Conservation (phyloP, 1,139 yeast genomes). For the Pichia sp. region DNA sequence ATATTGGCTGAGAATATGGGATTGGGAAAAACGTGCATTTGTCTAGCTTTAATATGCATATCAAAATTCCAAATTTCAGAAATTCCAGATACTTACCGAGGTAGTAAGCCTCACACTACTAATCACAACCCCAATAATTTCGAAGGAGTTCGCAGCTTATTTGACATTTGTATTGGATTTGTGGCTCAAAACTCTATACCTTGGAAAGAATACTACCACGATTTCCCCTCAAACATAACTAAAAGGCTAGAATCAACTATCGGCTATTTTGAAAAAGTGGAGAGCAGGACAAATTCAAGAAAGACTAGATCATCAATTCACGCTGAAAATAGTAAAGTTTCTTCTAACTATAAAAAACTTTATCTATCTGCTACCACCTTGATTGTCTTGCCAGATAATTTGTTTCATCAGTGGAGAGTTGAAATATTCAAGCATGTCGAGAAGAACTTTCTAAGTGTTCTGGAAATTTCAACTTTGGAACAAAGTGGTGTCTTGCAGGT, state of each 20-base stretch:
- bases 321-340: slow-evolving; percentile 12
- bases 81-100: slow-evolving; percentile 33
- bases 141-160: slow-evolving; percentile 30
- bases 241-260: slow-evolving; percentile 36
- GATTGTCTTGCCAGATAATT: slow-evolving; percentile 61
- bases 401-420: slow-evolving; percentile 60
- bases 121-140: neutral
- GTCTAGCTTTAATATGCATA: slow-evolving; percentile 54
- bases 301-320: slow-evolving; percentile 8
- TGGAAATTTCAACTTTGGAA: slow-evolving; percentile 26
- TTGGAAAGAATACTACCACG: slow-evolving; percentile 47
- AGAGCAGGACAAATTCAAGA: slow-evolving; percentile 8
- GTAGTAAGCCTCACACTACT: slow-evolving; percentile 22
- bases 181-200: slow-evolving; percentile 48
- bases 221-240: slow-evolving; percentile 43
- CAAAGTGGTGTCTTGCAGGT: slow-evolving; percentile 19
- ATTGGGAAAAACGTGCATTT: slow-evolving; percentile 64
- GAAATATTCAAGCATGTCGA: slow-evolving; percentile 56
- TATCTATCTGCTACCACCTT: slow-evolving; percentile 50
- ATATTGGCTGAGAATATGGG: slow-evolving; percentile 78
- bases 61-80: slow-evolving; percentile 50
- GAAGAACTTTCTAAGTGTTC: slow-evolving; percentile 35
- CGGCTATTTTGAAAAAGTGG: slow-evolving; percentile 41
- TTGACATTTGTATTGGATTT: slow-evolving; percentile 40
- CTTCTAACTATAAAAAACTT: slow-evolving; percentile 23